Evolutionary conservation across 345 rosid species (phyloP), one percentile per base, ranked within the genome.

Genomic region (Boechera divaricarpa): DNA sequence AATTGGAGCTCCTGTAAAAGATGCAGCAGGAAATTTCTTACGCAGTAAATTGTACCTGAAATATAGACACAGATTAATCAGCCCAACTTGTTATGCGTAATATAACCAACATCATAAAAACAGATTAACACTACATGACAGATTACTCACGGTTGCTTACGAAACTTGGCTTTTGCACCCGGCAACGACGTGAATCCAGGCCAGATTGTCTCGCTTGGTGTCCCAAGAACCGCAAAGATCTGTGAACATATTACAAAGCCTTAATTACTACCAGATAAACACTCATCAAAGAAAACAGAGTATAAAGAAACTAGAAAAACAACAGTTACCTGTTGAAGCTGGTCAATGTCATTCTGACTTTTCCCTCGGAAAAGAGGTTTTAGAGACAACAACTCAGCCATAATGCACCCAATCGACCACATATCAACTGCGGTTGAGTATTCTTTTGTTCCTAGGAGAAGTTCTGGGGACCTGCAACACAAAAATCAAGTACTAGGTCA

Each of bases 401-500:
- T 93, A 63, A 93, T 93, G 73, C 98, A 93, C 51, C 98, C 98
- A 29, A 89, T 78, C 3, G 98, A 93, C 98, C 98, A 93, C 97
- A 93, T 93, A 82, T 93, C 97, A 67, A 91, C 80, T n/a, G 97
- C 93, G 7, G 91, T 89, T 24, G 97, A 91, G 67, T 93, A 91
- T 79, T 84, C 74, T 70, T 91, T 88, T 29, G 90, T 86, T 77
- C 95, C 98, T 53, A 91, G 75, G 3, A 93, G 83, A 60, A 89
- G 94, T 72, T 91, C 97, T 10, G 97, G 97, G 53, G 97, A 94
- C 82, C 98, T 92, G 83, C 75, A 86, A 68, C 15, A 18, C 47
- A 72, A 62, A 49, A 24, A 76, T 16, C 4, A 68, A 38, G 5
- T 24, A 48, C 13, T 3, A 32, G 5, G 33, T 77, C 15, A 85